phyloP scores from a whole-genome alignment of 768 basidiomycete genomes.

The Auricularia heimuer region DNA sequence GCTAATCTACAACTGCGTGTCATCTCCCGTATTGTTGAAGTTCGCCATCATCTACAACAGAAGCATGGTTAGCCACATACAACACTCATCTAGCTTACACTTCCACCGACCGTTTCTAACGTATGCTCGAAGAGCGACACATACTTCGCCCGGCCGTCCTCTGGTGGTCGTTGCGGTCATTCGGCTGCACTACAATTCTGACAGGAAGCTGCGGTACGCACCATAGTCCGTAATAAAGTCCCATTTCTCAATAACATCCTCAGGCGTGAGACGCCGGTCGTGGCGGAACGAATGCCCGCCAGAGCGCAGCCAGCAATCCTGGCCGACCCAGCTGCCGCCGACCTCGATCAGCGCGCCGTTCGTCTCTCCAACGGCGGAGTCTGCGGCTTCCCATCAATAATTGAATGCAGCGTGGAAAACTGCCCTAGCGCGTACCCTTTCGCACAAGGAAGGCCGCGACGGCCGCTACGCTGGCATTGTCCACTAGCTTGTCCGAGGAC shows the following conservation, averaged over 20 bases:
- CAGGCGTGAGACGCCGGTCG: slow-evolving; percentile 63
- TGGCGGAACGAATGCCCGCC: slow-evolving; percentile 83
- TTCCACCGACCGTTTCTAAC: too few relatives aligned
- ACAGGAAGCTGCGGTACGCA: slow-evolving; percentile 27
- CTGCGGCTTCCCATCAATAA: background rate
- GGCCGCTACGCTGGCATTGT: slow-evolving; percentile 89
- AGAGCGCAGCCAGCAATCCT: slow-evolving; percentile 86
- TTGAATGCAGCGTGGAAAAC: too few relatives aligned
- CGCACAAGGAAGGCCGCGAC: slow-evolving; percentile 84
- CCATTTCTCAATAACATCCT: slow-evolving; percentile 76
- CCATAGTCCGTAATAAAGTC: slow-evolving; percentile 74
- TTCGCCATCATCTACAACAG: too few relatives aligned
- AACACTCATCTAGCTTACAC: too few relatives aligned
- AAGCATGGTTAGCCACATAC: too few relatives aligned
- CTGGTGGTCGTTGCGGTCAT: too few relatives aligned
- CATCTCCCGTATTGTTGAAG: too few relatives aligned
- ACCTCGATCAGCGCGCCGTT: slow-evolving; percentile 78
- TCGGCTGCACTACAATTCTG: too few relatives aligned
- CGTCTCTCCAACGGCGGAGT: slow-evolving; percentile 55
- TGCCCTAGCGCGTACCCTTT: slow-evolving; percentile 32
- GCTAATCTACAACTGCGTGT: too few relatives aligned
- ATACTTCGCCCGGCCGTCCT: too few relatives aligned
- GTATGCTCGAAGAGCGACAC: too few relatives aligned
- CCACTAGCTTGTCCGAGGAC: slow-evolving; percentile 50
- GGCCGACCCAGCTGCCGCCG: slow-evolving; percentile 83